Evolutionary conservation across 495 filamentous ascomycete species (phyloP).

Genomic region (Neurospora sp.): DNA sequence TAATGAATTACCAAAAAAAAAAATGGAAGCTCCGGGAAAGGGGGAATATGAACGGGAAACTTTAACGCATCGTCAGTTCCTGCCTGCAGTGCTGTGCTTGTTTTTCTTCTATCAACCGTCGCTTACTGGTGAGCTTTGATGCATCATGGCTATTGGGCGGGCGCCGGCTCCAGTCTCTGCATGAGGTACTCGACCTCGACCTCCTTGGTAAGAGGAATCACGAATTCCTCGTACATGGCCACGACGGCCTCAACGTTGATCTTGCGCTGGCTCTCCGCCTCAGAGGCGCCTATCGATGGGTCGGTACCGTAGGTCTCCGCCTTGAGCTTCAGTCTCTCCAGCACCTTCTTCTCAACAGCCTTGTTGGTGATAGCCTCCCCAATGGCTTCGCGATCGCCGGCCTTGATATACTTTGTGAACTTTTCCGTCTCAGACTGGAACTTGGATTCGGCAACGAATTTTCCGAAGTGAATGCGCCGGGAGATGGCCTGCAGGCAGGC

Average conservation of each 20-base stretch:
- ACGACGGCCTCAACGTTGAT: conserved; percentile 91
- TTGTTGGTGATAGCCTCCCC: conserved; percentile 83
- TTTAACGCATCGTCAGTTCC: neutral
- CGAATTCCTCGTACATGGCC: conserved; percentile 87
- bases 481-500: conserved; percentile 84
- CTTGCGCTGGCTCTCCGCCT: conserved; percentile 42
- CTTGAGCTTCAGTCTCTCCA: conserved; percentile 81
- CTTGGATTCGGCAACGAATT: conserved; percentile 98
- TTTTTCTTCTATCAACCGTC: neutral
- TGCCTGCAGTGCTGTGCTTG: neutral
- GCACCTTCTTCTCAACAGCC: conserved; percentile 82
- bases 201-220: conserved; percentile 94
- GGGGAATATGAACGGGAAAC: neutral
- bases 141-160: neutral
- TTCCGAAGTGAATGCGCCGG: conserved; percentile 91
- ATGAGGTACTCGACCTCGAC: conserved; percentile 98
- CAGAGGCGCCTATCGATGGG: conserved; percentile 38
- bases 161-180: conserved; percentile 58
- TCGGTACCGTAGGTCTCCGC: conserved; percentile 93
- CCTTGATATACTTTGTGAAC: conserved; percentile 73
- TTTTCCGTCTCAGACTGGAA: conserved; percentile 73
- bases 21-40: neutral
- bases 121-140: neutral
- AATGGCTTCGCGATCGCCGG: conserved; percentile 67
- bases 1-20: neutral